phyloP scores from a whole-genome alignment of 352 stramenopile genomes.

The Phytophthora ramorum region DNA sequence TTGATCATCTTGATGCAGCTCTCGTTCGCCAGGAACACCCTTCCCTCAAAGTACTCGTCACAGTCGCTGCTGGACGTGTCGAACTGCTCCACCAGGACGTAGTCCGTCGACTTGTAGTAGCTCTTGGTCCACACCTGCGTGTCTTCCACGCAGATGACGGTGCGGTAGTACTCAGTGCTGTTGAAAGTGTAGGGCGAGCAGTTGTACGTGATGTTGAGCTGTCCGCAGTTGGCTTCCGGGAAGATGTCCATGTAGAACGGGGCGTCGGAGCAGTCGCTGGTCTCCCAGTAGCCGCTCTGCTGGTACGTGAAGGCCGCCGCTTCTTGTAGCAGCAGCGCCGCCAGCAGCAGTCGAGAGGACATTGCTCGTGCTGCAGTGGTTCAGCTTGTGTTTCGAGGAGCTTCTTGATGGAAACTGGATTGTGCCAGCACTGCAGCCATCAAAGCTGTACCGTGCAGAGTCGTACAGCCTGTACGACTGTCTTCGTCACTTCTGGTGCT shows the following conservation, averaged over 20 bases:
- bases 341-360: not conserved
- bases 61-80: slow-evolving; percentile 3
- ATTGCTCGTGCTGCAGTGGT: not conserved
- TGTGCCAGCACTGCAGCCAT: too few species aligned
- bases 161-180: slow-evolving; percentile 19
- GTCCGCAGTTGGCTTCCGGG: slow-evolving; percentile 21
- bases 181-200: slow-evolving; percentile 28
- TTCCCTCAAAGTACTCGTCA: slow-evolving; percentile 3
- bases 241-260: slow-evolving; percentile 27
- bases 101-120: slow-evolving; percentile 40
- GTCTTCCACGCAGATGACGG: slow-evolving; percentile 24
- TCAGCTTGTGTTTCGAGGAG: not conserved
- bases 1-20: slow-evolving; percentile 24
- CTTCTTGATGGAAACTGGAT: not conserved
- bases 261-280: slow-evolving; percentile 9
- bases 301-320: slow-evolving; percentile 20
- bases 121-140: slow-evolving; percentile 16
- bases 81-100: slow-evolving; percentile 43
- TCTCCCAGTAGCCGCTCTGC: slow-evolving; percentile 15
- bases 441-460: too few species aligned
- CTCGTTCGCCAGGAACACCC: slow-evolving; percentile 12
- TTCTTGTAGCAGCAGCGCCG: not conserved
- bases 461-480: too few species aligned
- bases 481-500: too few species aligned
- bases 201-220: slow-evolving; percentile 31